Base-by-base conservation (phyloP, 2,329 filamentous ascomycete species). In the Colletotrichum kahawae region DNA sequence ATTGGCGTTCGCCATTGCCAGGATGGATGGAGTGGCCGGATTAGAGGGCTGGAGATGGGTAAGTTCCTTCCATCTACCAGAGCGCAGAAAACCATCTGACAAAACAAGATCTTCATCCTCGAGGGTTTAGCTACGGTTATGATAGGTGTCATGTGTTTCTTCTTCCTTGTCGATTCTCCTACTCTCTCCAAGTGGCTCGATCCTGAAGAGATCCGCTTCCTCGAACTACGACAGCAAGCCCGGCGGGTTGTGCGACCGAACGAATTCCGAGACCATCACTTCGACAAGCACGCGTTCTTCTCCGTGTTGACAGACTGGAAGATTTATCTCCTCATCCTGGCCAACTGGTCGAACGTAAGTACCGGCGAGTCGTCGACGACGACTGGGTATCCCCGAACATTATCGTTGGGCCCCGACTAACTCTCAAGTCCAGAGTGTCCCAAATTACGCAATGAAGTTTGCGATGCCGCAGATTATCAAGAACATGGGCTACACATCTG, bases 261-360 rank as follows among this genome's bases (percentile, higher is more conserved):
- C 18, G 77, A 80, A 24, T 79, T 79, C 71, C 76, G 79, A 10
- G 77, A 81, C 67, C 77, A 81, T 24, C 79, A 80, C 65, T 83
- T 86, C 57, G 81, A 84, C 69, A 81, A 79, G 76, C 73, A 79
- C 1, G 78, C 81, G 1, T 78, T 87, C n/a, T 77, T 83, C 9
- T 82, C 83, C 8, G 87, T 88, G 5, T 68, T 89, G 1, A 81
- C 80, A 7, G 87, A 89, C 78, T 89, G 86, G 83, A 88, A 90
- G 79, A 85, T 85, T 16, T 85, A 83, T 74, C 78, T 84, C 12
- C 76, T 89, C 8, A 84, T 85, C 27, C 80, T 88, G 21, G 82
- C 83, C 66, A 87, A 84, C 78, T 86, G 83, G 83, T 86, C 82
- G 24, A 87, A 87, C 60, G 81, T 85, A 0, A 51, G 43, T 51